Base-by-base conservation (phyloP, 441 rosid genomes). In the Corymbia calophylla region DNA sequence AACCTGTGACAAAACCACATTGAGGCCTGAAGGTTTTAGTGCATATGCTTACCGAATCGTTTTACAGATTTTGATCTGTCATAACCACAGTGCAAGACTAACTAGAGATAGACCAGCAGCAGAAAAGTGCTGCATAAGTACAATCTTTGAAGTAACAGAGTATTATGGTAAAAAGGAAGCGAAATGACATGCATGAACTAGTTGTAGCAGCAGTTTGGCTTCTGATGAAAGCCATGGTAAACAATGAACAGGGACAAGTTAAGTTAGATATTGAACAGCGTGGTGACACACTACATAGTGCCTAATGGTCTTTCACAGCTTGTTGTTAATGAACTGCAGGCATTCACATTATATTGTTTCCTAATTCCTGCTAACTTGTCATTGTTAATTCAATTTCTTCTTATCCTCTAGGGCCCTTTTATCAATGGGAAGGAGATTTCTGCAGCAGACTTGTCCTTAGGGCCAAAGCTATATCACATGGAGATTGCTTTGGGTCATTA, bases 401-500 rank as follows among this genome's bases (percentile, higher is more conserved):
- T 3, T 27, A 44, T 56, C 44, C 16, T 91, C 21, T 90, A 96
- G 98, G 98, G 97, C 25, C 96, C 97, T 90, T 94, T 92, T 87
- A 96, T 95, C 91, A 95, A 94, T 44, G 95, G 96, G 89, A 94
- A 92, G 91, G 95, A 93, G 90, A 90, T 96, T 4, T 95, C 97
- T 91, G 94, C 96, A 12, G 96, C 96, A 10, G 98, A 96, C 91
- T 94, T 95, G 90, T 93, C 98, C 48, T 90, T 96, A 13, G 95
- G 89, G 88, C 97, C 97, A 47, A 95, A 95, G 90, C 87, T 95
- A 62, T 91, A 93, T 92, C 98, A 96, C 93, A 90, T 96, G 88
- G 95, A 95, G 92, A 94, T 95, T 89, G 96, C 97, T 91, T 88
- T 95, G 87, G 97, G 96, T 48, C 96, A 96, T 92, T 96, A 89